Percentiles rank a stretch among this genome's conserved stretches.
These are phyloP conservation scores for Candida silvatica DNA, from an alignment of 805 yeast genomes.

Conservation along the genomic window DNA sequence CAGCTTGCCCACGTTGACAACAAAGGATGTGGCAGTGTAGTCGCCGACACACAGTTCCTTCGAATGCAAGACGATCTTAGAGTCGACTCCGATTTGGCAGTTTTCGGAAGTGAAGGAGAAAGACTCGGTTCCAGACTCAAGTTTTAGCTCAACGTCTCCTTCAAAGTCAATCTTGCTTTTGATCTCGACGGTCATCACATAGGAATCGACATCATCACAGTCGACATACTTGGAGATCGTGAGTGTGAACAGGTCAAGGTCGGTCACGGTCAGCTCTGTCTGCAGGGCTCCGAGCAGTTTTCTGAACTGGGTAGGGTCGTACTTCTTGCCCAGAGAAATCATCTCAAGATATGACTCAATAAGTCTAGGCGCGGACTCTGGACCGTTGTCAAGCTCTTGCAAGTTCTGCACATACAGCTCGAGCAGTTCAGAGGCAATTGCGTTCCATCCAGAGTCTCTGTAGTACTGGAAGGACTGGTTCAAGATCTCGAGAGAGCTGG, in stretches of 20 bases:
- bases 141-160: constrained; percentile 9
- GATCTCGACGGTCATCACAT: constrained; percentile 28
- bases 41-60: constrained; percentile 14
- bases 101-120: not conserved
- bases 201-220: constrained; percentile 27
- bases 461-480: constrained; percentile 65
- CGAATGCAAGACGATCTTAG: constrained; percentile 13
- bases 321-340: constrained; percentile 19
- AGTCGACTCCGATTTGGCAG: constrained; percentile 7
- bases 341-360: constrained; percentile 31
- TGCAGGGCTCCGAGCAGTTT: constrained; percentile 9
- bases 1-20: constrained; percentile 15
- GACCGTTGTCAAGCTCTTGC: constrained; percentile 27
- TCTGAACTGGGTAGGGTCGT: constrained; percentile 12
- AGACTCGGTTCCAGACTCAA: constrained; percentile 1
- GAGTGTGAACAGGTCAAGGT: constrained; percentile 8
- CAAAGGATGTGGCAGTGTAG: constrained; percentile 11
- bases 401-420: constrained; percentile 65
- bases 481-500: constrained; percentile 53
- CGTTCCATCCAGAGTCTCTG: constrained; percentile 64
- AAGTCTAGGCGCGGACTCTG: constrained; percentile 19
- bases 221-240: too few species aligned
- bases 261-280: too few species aligned
- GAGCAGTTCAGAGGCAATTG: constrained; percentile 57
- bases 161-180: constrained; percentile 17